A percentile compares a stretch with the other conserved stretches of the same genome.
Evolutionary conservation across 306 rosid species (phyloP).

Genomic region (Dicorynia guianensis): DNA sequence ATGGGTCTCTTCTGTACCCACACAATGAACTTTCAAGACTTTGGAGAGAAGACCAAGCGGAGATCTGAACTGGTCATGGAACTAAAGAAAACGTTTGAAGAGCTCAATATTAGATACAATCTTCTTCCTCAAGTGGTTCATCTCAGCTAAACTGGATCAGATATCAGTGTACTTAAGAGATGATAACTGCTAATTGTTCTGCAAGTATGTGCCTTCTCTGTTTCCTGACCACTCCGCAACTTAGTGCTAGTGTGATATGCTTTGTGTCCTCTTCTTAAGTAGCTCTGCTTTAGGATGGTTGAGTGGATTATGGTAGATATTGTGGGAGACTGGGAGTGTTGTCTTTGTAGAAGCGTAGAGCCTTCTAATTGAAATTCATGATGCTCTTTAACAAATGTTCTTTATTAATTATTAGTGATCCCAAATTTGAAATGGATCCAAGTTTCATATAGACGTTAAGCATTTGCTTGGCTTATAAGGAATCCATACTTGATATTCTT

Average conservation of each 20-base stretch:
- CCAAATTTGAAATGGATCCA: too few relatives aligned
- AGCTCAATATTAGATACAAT: slow-evolving; percentile 72
- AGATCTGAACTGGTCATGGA: slow-evolving; percentile 74
- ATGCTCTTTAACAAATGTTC: too few relatives aligned
- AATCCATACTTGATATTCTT: too few relatives aligned
- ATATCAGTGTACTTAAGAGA: slow-evolving; percentile 35
- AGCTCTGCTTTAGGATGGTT: slow-evolving; percentile 12
- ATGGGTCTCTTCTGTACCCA: slow-evolving; percentile 65
- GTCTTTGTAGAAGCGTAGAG: slow-evolving; percentile 11
- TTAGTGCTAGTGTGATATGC: not conserved
- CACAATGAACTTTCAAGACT: slow-evolving; percentile 90
- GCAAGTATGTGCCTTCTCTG: slow-evolving; percentile 19
- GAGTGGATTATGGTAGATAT: not conserved
- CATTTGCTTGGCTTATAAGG: too few relatives aligned
- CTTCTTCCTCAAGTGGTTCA: slow-evolving; percentile 80
- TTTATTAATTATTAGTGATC: too few relatives aligned
- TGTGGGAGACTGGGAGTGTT: not conserved
- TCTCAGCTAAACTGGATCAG: slow-evolving; percentile 52
- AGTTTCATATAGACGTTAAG: too few relatives aligned
- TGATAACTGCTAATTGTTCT: slow-evolving; percentile 26
- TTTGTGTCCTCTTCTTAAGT: slow-evolving; percentile 2
- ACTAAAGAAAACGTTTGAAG: slow-evolving; percentile 80
- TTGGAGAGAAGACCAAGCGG: slow-evolving; percentile 68
- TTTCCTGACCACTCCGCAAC: not conserved
- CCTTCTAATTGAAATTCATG: not conserved